phyloP scores from a whole-genome alignment of 1,284 basidiomycete species.

The Cutaneotrichosporon cyanovorans region DNA sequence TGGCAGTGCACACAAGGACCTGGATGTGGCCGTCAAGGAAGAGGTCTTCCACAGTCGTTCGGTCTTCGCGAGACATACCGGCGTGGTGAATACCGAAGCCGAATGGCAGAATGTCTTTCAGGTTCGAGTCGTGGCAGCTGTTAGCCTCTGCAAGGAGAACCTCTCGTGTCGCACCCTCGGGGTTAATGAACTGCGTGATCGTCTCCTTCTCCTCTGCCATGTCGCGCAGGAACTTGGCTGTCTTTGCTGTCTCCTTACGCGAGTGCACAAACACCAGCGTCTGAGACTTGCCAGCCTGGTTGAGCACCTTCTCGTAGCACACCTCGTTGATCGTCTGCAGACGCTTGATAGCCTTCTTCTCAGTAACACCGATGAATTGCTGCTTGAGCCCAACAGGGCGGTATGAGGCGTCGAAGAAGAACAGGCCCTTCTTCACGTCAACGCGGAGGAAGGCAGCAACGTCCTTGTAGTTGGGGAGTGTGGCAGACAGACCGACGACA shows the following conservation, averaged over 20 bases:
- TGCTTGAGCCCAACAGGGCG: conserved; percentile 93
- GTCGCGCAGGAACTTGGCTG: conserved; percentile 88
- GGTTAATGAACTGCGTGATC: conserved; percentile 87
- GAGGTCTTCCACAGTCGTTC: conserved; percentile 86
- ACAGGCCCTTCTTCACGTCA: conserved; percentile 82
- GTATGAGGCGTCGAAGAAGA: conserved; percentile 93
- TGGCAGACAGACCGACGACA: conserved; percentile 91
- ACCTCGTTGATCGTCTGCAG: conserved; percentile 99
- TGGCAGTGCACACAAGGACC: conserved; percentile 94
- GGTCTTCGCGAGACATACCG: conserved; percentile 94
- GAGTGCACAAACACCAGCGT: conserved; percentile 96
- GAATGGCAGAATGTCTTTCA: conserved; percentile 88
- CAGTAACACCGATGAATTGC: conserved; percentile 95
- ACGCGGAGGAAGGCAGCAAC: conserved; percentile 98
- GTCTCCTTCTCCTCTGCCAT: conserved; percentile 95
- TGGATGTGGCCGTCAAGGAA: conserved; percentile 90
- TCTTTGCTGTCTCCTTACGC: conserved; percentile 96
- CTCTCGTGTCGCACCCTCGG: conserved; percentile 79
- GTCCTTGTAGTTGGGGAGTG: conserved; percentile 95
- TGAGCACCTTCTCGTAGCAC: conserved; percentile 96
- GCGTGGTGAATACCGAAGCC: conserved; percentile 98
- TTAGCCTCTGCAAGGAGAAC: conserved; percentile 77
- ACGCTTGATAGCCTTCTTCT: conserved; percentile 99
- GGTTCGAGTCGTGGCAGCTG: conserved; percentile 73
- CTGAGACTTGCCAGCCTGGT: conserved; percentile 71